Conservation (phyloP, 2,329 filamentous ascomycete genomes). For the Thermomyces lanuginosus region DNA sequence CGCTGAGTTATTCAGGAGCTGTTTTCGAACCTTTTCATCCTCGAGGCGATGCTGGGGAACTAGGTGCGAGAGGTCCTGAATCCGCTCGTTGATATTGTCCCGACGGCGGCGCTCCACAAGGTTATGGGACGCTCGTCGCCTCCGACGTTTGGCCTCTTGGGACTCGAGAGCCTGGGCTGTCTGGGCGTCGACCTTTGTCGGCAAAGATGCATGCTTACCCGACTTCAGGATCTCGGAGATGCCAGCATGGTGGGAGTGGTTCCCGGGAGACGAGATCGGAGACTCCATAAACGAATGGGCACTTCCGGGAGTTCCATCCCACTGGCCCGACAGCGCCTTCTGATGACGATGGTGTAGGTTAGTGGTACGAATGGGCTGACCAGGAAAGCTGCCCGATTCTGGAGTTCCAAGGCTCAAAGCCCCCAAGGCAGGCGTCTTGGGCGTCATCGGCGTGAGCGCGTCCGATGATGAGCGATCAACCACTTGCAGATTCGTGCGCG, state of each 20-base stretch:
- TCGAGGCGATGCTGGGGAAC: constrained; percentile 85
- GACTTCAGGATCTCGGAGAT: constrained; percentile 76
- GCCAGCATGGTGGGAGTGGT: constrained; percentile 44
- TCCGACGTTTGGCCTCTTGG: constrained; percentile 84
- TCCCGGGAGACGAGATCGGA: constrained; percentile 62
- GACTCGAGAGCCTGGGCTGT: constrained; percentile 46
- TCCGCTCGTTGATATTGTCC: constrained; percentile 97
- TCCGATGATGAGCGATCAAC: constrained; percentile 61
- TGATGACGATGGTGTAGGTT: constrained; percentile 48
- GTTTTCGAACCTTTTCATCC: constrained; percentile 91
- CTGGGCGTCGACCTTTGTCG: constrained; percentile 58
- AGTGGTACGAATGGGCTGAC: constrained; percentile 60
- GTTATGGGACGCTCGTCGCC: constrained; percentile 87
- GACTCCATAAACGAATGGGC: constrained; percentile 77
- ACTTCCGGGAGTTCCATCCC: constrained; percentile 74
- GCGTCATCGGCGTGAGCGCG: constrained; percentile 64
- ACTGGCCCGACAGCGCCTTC: constrained; percentile 74
- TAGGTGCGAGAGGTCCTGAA: constrained; percentile 86
- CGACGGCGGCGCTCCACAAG: constrained; percentile 83
- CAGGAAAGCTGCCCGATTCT: constrained; percentile 55
- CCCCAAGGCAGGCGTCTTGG: constrained; percentile 64
- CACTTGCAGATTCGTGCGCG: constrained; percentile 43
- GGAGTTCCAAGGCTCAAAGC: constrained; percentile 54
- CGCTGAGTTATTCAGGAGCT: constrained; percentile 81
- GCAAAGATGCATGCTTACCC: constrained; percentile 75